phyloP scores from a whole-genome alignment of 2,329 filamentous ascomycete species.

The Fusarium falciforme region DNA sequence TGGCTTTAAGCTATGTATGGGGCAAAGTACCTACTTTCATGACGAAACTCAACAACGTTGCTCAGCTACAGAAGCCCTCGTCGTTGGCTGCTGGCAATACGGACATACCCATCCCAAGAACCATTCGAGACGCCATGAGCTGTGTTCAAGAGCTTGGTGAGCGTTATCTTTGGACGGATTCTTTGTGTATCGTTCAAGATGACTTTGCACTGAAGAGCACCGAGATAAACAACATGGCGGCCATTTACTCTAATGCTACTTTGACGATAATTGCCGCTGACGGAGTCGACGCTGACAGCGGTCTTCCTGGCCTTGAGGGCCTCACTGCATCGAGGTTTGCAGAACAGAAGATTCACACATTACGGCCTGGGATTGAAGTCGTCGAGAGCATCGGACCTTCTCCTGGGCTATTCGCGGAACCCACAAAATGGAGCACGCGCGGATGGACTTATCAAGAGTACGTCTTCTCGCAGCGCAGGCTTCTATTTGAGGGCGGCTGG shows the following conservation, averaged over 20 bases:
- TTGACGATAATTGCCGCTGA: background rate
- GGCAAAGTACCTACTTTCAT: background rate
- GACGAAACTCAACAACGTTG: background rate
- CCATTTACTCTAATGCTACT: background rate
- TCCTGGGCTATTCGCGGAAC: background rate
- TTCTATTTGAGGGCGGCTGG: background rate
- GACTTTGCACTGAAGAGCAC: background rate
- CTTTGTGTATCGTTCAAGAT: background rate
- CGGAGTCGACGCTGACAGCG: background rate
- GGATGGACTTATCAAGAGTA: background rate
- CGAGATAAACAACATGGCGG: background rate
- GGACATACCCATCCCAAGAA: background rate
- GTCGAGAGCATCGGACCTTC: background rate
- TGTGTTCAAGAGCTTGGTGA: background rate
- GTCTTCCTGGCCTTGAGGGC: background rate
- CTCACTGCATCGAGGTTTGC: background rate
- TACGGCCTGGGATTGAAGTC: background rate
- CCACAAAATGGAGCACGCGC: background rate
- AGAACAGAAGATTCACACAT: background rate
- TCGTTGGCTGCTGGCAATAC: background rate
- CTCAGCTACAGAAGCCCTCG: background rate
- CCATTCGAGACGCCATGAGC: background rate
- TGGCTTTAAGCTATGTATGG: background rate
- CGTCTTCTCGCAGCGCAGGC: background rate
- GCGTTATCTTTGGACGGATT: background rate